Conservation (phyloP, 169 alveolate genomes). For the Plasmodium knowlesi region DNA sequence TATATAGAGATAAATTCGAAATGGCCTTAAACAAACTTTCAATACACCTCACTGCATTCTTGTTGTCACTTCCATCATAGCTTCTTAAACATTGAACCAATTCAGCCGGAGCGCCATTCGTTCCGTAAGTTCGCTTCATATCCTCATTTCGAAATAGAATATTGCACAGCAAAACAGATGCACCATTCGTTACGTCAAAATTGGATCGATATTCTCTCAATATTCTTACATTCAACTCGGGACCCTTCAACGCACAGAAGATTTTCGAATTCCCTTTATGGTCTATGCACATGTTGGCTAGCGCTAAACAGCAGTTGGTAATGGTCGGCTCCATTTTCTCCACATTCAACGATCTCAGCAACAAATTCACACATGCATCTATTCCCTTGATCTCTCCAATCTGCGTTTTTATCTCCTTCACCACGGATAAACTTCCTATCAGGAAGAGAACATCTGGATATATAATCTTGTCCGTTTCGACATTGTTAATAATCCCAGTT, state of each 20-base stretch:
- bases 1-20: conserved; percentile 88
- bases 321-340: conserved; percentile 83
- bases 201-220: conserved; percentile 82
- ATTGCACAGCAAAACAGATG: conserved; percentile 89
- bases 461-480: conserved; percentile 80
- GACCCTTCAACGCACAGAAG: conserved; percentile 89
- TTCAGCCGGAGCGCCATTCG: conserved; percentile 91
- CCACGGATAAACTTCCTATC: conserved; percentile 88
- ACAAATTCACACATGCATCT: conserved; percentile 82
- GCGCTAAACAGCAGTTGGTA: conserved; percentile 91
- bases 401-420: conserved; percentile 84
- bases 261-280: conserved; percentile 85
- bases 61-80: conserved; percentile 85
- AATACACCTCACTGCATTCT: conserved; percentile 87
- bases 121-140: conserved; percentile 88
- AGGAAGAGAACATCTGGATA: conserved; percentile 89
- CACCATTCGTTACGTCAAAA: conserved; percentile 91
- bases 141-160: conserved; percentile 89
- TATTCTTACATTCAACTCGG: conserved; percentile 86
- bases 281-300: conserved; percentile 91
- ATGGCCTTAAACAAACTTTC: conserved; percentile 90
- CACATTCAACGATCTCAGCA: conserved; percentile 78
- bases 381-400: conserved; percentile 81
- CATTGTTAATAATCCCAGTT: conserved; percentile 70
- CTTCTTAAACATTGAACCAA: conserved; percentile 86